A percentile compares a stretch with the other conserved stretches of the same genome.
phyloP scores from a whole-genome alignment of 108 stramenopile genomes.

The Aurantiochytrium sp. region DNA sequence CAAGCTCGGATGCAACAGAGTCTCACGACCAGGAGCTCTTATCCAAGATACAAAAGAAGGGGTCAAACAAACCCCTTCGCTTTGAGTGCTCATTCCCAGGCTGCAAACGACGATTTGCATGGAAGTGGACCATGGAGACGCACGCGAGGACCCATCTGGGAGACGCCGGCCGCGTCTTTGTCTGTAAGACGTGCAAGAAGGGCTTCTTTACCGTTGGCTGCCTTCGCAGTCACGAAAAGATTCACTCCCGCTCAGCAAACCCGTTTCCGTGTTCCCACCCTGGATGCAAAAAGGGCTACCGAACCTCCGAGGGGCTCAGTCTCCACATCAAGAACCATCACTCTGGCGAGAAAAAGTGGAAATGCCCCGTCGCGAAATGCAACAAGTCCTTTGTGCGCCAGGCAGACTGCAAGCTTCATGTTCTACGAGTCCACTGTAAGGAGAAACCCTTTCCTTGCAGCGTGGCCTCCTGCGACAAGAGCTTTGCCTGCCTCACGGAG shows the following conservation, averaged over 20 bases:
- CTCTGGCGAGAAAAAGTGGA: background rate
- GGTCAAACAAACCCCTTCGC: background rate
- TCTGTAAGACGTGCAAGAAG: background rate
- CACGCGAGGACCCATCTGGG: conserved; percentile 1
- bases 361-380: background rate
- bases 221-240: background rate
- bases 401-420: background rate
- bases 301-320: background rate
- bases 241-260: background rate
- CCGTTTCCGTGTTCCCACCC: background rate
- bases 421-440: background rate
- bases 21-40: background rate
- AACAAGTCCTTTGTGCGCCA: background rate
- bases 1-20: background rate
- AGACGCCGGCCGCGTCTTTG: background rate
- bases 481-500: conserved; percentile 4
- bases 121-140: conserved; percentile 20
- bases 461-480: background rate
- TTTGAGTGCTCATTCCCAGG: background rate
- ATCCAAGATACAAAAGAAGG: background rate
- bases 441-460: conserved; percentile 12
- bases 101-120: background rate
- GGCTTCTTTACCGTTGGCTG: conserved; percentile 5
- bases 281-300: conserved; percentile 10
- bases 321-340: background rate